These are phyloP conservation scores for Alnus rubra DNA, from an alignment of 306 rosid genomes.

Conservation along the genomic window DNA sequence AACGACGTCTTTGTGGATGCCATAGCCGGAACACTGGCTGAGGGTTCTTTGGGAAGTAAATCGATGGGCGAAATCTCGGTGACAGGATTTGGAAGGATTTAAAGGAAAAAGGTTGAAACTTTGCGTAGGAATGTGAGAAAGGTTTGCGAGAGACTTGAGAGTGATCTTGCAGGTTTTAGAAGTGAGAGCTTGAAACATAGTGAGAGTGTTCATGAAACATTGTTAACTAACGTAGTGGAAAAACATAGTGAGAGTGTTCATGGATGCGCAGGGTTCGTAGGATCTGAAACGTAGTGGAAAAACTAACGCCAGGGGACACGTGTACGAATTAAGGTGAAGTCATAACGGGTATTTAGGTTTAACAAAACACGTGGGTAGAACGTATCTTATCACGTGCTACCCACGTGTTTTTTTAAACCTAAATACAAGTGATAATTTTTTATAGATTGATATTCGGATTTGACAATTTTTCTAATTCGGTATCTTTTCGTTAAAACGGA, in stretches of 20 bases:
- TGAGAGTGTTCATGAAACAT: slow-evolving; percentile 34
- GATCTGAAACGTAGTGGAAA: background rate
- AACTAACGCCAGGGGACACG: no score
- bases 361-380: no score
- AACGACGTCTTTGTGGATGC: slow-evolving; percentile 49
- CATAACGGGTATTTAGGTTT: no score
- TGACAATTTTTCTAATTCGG: no score
- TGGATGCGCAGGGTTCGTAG: background rate
- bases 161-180: background rate
- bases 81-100: background rate
- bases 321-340: no score
- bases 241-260: no score
- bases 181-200: background rate
- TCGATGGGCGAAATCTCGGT: background rate
- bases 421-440: no score
- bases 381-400: no score
- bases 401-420: no score
- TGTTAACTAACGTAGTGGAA: no score
- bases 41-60: background rate
- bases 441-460: no score
- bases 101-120: background rate
- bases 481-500: no score
- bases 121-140: slow-evolving; percentile 40
- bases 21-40: slow-evolving; percentile 38
- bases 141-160: background rate